Evolutionary conservation across 1,284 basidiomycete genomes (phyloP).

Genomic region (Moniliella sp.): DNA sequence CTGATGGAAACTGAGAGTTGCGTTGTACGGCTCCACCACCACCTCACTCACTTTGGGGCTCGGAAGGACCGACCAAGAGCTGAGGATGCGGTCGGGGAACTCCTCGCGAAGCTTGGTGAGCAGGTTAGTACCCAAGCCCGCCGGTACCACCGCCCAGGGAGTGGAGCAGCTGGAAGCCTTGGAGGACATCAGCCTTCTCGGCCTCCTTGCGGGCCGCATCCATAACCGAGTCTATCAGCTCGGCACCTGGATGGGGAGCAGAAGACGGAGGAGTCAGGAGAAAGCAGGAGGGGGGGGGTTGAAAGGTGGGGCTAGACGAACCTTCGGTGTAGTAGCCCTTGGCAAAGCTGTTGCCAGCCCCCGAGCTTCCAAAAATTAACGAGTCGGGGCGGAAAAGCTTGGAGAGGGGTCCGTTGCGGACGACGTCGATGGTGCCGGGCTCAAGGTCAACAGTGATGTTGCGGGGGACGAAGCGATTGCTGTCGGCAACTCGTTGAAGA

Average conservation of each 20-base stretch:
- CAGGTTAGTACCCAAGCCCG: conserved; percentile 44
- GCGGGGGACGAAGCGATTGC: conserved; percentile 31
- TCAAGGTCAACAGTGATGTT: conserved; percentile 48
- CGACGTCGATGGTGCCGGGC: conserved; percentile 88
- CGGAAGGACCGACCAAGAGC: conserved; percentile 45
- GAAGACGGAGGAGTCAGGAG: too few species aligned
- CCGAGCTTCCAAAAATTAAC: conserved; percentile 45
- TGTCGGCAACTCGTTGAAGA: conserved; percentile 27
- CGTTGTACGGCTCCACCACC: conserved; percentile 47
- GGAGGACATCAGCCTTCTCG: conserved; percentile 42
- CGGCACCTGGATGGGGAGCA: too few species aligned
- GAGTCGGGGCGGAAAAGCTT: conserved; percentile 42
- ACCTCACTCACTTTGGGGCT: conserved; percentile 45
- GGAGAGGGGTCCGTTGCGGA: conserved; percentile 47
- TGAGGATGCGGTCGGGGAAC: conserved; percentile 47
- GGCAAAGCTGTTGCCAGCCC: conserved; percentile 44
- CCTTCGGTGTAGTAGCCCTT: conserved; percentile 38
- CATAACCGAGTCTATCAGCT: conserved; percentile 42
- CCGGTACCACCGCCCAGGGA: conserved; percentile 46
- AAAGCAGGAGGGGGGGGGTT: too few species aligned
- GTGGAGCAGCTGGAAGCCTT: conserved; percentile 46
- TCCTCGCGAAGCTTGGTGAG: conserved; percentile 47
- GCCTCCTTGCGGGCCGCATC: conserved; percentile 45
- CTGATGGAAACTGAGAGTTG: conserved; percentile 44
- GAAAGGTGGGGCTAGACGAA: too few species aligned